Evolutionary conservation across 177 flowering plant species (phyloP), one percentile per base, ranked within the genome.

Genomic region (Vitis hybrid): DNA sequence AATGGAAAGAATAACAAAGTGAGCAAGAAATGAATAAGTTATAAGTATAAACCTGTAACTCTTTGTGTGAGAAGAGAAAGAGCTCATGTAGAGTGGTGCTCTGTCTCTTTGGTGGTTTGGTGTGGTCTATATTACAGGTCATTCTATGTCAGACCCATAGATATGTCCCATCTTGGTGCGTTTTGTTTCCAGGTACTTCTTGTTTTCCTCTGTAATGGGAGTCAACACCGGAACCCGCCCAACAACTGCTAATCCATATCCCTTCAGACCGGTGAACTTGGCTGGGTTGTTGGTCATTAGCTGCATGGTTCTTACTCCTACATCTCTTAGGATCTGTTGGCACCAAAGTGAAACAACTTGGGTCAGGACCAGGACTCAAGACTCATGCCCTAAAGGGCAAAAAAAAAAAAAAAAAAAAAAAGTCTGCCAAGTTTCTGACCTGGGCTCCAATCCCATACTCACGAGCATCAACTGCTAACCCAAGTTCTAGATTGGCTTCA

Each of bases 211-310:
- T 11, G 97, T 92, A 62, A 94, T 90, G 30, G 94, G 94, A 5
- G 97, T 86, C 74, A 91, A 21, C 4, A 94, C 88, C 12, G 97
- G 98, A 56, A 92, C 93, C 51, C 97, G 74, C 2, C 92, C 98
- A 8, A 90, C 82, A 12, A 90, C 93, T 15, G 94, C 98, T 84
- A 94, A 82, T 35, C 97, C 97, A 32, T 88, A 94, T 27, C 97
- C 98, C 71, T 87, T 92, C 58, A 91, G 79, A 61, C 94, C 97
- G 18, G 78, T 83, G 84, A 89, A 90, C 76, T 94, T 90, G 50
- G 98, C 92, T 32, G 98, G 98, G 66, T 94, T 94, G 79, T 94
- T 94, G 1, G 97, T 94, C 98, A 94, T 94, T 50, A 94, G 81
- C 15, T 84, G 76, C 94, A 94, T 92, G 0, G 94, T 94, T 15